phyloP scores from a whole-genome alignment of 129 eudicot species.

The Arctium lappa region DNA sequence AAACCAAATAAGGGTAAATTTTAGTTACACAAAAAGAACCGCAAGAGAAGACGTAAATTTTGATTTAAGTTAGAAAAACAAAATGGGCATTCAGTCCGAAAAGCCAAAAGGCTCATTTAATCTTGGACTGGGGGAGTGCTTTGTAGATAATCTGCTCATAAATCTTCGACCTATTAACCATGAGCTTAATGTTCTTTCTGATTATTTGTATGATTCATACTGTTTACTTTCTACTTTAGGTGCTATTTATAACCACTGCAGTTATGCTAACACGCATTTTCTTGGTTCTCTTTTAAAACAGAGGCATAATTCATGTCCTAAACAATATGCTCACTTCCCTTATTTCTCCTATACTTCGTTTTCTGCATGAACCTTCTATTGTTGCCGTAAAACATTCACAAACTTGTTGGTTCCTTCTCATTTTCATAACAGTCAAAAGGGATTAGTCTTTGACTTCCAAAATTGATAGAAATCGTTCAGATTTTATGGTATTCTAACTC shows the following conservation, averaged over 20 bases:
- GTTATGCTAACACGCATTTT: not conserved
- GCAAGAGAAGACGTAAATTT: not conserved
- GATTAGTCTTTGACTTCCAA: too few species aligned
- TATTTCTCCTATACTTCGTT: not conserved
- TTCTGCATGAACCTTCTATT: not conserved
- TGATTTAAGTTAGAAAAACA: not conserved
- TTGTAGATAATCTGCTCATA: not conserved
- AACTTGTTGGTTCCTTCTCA: not conserved
- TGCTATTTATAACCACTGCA: not conserved
- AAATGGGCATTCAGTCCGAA: not conserved
- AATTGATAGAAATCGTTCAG: too few species aligned
- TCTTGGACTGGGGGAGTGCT: not conserved
- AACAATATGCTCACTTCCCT: not conserved
- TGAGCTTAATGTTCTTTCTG: not conserved
- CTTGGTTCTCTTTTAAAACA: not conserved
- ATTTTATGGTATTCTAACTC: not conserved
- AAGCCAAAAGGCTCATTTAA: not conserved
- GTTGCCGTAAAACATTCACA: not conserved
- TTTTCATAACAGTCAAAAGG: not conserved
- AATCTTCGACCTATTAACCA: not conserved
- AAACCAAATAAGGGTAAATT: not conserved
- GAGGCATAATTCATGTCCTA: not conserved
- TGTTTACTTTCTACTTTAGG: not conserved
- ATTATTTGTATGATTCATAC: not conserved
- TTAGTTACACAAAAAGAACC: not conserved